Evolutionary conservation across 495 filamentous ascomycete genomes (phyloP), one percentile per base, ranked within the genome.

Genomic region (Acidiella bohemica): DNA sequence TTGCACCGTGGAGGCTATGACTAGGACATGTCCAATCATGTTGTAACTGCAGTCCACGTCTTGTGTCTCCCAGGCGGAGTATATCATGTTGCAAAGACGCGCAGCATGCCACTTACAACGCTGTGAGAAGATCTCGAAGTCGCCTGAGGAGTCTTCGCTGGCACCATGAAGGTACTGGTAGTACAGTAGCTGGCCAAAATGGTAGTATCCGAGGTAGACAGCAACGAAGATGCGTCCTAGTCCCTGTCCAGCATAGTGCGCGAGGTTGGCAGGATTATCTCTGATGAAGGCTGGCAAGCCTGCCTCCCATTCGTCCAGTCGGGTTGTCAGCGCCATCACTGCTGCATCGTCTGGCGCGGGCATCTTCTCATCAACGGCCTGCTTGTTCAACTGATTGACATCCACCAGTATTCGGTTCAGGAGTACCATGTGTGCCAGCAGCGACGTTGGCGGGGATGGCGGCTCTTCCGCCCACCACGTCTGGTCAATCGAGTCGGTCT

Each of bases 171-270:
- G 31, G 17, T 13, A 34, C n/a, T 19, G 31, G 16, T 34, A 19
- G 31, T 7, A 34, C 14, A 34, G 17, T 14, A 34, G 12, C 31
- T 34, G 31, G n/a, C 31, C 31, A 16, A 34, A 34, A 14, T 34
- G 31, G 16, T 34, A 34, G 17, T 34, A 34, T 7, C 31, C 31
- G 7, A 34, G 31, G 14, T 34, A 34, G n/a, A 34, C 31, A 7
- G 31, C 31, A 9, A 34, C 31, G 31, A 34, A 34, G n/a, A 34
- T 34, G 7, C 31, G 7, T 7, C 31, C 31, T 8, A 34, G 31
- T 13, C 17, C 17, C 14, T 34, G 31, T 13, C n/a, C 31, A 9
- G 31, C 31, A 14, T 13, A 34, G 31, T 34, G 17, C 7, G 31
- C 31, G 6, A 34, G 31, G 16, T 34, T 34, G 12, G n/a, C 7